phyloP scores from a whole-genome alignment of 2,329 filamentous ascomycete species.

The Penicillium decumbens region DNA sequence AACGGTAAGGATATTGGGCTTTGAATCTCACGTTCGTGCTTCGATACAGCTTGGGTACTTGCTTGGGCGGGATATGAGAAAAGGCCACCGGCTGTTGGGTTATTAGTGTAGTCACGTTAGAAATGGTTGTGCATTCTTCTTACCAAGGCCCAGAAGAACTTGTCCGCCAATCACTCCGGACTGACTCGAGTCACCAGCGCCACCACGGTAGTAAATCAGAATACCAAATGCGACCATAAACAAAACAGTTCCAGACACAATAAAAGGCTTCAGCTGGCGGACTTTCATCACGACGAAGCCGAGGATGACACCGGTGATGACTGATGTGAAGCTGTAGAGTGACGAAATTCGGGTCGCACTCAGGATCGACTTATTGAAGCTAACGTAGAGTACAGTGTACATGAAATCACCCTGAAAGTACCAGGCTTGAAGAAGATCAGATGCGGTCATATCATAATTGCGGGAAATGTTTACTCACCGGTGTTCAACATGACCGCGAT shows the following conservation, averaged over 20 bases:
- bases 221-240: slow-evolving; percentile 64
- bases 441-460: neutral
- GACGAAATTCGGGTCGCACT: slow-evolving; percentile 57
- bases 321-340: slow-evolving; percentile 45
- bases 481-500: slow-evolving; percentile 44
- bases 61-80: slow-evolving; percentile 54
- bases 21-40: slow-evolving; percentile 42
- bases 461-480: slow-evolving; percentile 11
- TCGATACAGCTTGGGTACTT: slow-evolving; percentile 49
- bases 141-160: slow-evolving; percentile 56
- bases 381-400: slow-evolving; percentile 58
- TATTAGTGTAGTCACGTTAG: neutral
- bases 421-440: slow-evolving; percentile 49
- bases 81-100: slow-evolving; percentile 50
- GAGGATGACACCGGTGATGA: slow-evolving; percentile 33
- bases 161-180: slow-evolving; percentile 60
- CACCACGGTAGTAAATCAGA: slow-evolving; percentile 60
- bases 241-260: slow-evolving; percentile 55
- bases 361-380: slow-evolving; percentile 55
- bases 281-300: slow-evolving; percentile 56
- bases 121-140: neutral
- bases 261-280: slow-evolving; percentile 60
- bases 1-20: neutral
- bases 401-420: slow-evolving; percentile 61
- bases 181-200: slow-evolving; percentile 40